A percentile compares a stretch with the other conserved stretches of the same genome.
Conservation (phyloP, 805 yeast genomes). For the Ogataea corticis region DNA sequence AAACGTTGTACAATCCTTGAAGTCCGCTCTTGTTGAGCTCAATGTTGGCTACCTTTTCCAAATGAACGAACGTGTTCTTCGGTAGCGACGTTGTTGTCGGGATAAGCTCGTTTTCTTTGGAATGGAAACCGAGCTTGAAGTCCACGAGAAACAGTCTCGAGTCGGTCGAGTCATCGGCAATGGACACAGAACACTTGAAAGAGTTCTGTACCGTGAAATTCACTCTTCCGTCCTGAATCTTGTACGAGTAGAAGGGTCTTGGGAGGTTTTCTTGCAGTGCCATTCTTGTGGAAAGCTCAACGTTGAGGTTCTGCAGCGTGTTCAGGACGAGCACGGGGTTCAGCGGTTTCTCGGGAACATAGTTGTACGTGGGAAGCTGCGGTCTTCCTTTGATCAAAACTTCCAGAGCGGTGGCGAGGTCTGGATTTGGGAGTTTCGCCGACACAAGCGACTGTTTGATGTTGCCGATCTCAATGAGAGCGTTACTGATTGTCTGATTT, state of each 20-base stretch:
- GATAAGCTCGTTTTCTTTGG: slow-evolving; percentile 35
- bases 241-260: slow-evolving; percentile 57
- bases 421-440: slow-evolving; percentile 93
- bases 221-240: slow-evolving; percentile 74
- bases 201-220: slow-evolving; percentile 61
- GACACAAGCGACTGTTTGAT: slow-evolving; percentile 72
- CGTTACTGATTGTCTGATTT: slow-evolving; percentile 61
- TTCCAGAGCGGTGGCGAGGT: slow-evolving; percentile 81
- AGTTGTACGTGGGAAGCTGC: slow-evolving; percentile 62
- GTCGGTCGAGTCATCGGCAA: slow-evolving; percentile 54
- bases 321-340: slow-evolving; percentile 56
- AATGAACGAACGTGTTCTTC: slow-evolving; percentile 35
- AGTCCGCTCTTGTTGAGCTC: slow-evolving; percentile 48
- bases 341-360: slow-evolving; percentile 50
- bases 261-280: slow-evolving; percentile 71
- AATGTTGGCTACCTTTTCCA: slow-evolving; percentile 59
- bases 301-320: slow-evolving; percentile 68
- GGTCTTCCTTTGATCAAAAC: slow-evolving; percentile 81
- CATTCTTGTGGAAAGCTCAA: slow-evolving; percentile 70
- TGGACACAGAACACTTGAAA: slow-evolving; percentile 77
- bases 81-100: slow-evolving; percentile 34
- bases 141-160: slow-evolving; percentile 80
- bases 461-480: slow-evolving; percentile 67
- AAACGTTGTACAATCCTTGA: slow-evolving; percentile 52
- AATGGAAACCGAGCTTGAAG: slow-evolving; percentile 62